Evolutionary conservation across 176 grass and related monocot genomes (phyloP).

Genomic region (Melocanna baccifera): DNA sequence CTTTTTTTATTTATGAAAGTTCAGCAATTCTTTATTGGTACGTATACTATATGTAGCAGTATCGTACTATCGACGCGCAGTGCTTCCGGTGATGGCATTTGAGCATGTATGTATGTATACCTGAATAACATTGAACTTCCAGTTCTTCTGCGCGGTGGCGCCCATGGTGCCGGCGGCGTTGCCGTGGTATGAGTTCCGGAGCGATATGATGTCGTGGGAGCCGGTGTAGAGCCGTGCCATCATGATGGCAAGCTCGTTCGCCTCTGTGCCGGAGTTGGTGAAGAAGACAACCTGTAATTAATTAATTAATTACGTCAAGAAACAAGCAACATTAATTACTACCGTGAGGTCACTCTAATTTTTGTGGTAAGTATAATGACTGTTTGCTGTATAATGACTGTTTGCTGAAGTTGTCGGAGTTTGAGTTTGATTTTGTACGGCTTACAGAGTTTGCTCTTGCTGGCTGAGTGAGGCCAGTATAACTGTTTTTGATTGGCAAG

Average conservation of each 20-base stretch:
- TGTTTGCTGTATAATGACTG: too few relatives aligned
- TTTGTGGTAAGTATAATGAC: too few relatives aligned
- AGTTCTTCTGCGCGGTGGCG: constrained; percentile 87
- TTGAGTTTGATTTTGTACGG: too few relatives aligned
- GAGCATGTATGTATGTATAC: constrained; percentile 5
- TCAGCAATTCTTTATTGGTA: not conserved
- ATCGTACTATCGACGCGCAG: not conserved
- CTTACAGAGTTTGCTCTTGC: too few relatives aligned
- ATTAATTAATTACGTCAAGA: not conserved
- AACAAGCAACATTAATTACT: not conserved
- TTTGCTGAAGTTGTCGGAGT: too few relatives aligned
- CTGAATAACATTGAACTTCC: constrained; percentile 93
- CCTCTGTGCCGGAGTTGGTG: constrained; percentile 98
- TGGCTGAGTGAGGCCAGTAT: too few relatives aligned
- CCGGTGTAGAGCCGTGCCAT: constrained; percentile 80
- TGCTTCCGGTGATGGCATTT: not conserved
- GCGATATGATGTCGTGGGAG: constrained; percentile 84
- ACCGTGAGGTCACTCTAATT: too few relatives aligned
- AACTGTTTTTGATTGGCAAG: too few relatives aligned
- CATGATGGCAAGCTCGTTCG: constrained; percentile 93
- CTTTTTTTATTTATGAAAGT: not conserved
- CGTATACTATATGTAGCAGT: too few relatives aligned
- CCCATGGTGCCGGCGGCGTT: constrained; percentile 87
- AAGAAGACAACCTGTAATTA: constrained; percentile 74
- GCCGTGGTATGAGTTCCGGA: constrained; percentile 90